Evolutionary conservation across 768 basidiomycete species (phyloP), one percentile per base, ranked within the genome.

Genomic region (Lactifluus pinguis): DNA sequence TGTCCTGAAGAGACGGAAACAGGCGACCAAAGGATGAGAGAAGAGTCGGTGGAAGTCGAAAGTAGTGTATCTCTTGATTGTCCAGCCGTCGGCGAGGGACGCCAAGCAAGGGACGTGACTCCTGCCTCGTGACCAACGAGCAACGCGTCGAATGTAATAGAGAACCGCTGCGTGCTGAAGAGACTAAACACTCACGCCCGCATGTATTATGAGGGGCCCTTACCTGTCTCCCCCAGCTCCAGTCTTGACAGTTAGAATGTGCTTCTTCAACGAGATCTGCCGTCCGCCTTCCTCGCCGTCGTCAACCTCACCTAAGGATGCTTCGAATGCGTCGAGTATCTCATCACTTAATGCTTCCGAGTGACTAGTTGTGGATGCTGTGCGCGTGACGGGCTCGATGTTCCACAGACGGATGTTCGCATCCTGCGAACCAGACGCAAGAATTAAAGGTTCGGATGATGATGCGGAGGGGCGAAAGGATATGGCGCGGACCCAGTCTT

Each of bases 401-500:
- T 84, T 85, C 97, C 97, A 99, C 4, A 98, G 75, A 44, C 97
- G 85, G 55, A 98, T 90, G 32, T 90, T 95, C 8, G 85, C 84
- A 70, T 99, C 97, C 73, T 98, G 97, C 9, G 94, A 95, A 1
- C 93, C 97, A 25, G 94, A 95, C 1, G 97, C 95, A 41, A 99
- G 77, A 0, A 88, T 70, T 8, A 98, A 76, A 34, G 78, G 74
- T n/a, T 78, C 75, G 1, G 71, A 68, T 4, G 70, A 62, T 5
- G 67, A 63, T 17, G 57, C 49, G 11, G 77, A 72, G 0, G 67
- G 47, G 49, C 76, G 76, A 71, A 98, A 93, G 2, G 85, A 80
- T 41, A 98, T 80, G 61, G 84, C 79, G 55, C 88, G 84, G 56
- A 98, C 80, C 97, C 97, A 99, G 68, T 99, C 95, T 77, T 97